Evolutionary conservation across 306 rosid species (phyloP).

Genomic region (Vigna radiata): DNA sequence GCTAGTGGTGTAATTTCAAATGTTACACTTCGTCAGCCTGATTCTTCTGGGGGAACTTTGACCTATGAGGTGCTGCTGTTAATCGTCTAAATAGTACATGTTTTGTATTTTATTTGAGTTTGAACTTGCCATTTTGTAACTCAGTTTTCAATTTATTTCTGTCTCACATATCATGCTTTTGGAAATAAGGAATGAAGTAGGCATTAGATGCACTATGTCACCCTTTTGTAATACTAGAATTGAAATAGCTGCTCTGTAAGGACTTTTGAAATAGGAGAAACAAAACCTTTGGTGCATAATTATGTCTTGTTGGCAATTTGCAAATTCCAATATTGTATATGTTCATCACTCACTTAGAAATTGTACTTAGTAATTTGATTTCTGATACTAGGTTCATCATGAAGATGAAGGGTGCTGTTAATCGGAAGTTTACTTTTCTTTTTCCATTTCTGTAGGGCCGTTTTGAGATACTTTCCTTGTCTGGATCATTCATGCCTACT

Average conservation of each 20-base stretch:
- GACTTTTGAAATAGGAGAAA: neutral
- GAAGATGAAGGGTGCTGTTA: slow-evolving; percentile 5
- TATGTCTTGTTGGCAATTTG: slow-evolving; percentile 1
- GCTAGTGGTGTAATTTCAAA: slow-evolving; percentile 73
- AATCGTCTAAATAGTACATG: slow-evolving; percentile 4
- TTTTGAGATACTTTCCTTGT: slow-evolving; percentile 70
- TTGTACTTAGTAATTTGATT: neutral
- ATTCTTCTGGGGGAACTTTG: slow-evolving; percentile 69
- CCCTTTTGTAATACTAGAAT: no score
- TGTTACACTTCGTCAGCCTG: slow-evolving; percentile 76
- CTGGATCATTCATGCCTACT: slow-evolving; percentile 76
- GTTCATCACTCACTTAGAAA: neutral
- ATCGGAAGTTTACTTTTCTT: slow-evolving; percentile 19
- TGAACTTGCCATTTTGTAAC: neutral
- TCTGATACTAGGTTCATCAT: neutral
- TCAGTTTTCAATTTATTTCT: slow-evolving; percentile 1
- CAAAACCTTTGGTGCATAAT: neutral
- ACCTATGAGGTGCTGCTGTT: slow-evolving; percentile 67
- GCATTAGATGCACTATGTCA: no score
- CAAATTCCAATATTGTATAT: neutral
- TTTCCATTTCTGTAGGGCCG: slow-evolving; percentile 58
- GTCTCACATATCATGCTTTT: no score
- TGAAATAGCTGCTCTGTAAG: no score
- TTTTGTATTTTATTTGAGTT: neutral
- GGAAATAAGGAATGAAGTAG: no score